A percentile compares a stretch with the other conserved stretches of the same genome.
These are phyloP conservation scores for Pythium rhizo-oryzae DNA, from an alignment of 352 stramenopile genomes.

Conservation along the genomic window DNA sequence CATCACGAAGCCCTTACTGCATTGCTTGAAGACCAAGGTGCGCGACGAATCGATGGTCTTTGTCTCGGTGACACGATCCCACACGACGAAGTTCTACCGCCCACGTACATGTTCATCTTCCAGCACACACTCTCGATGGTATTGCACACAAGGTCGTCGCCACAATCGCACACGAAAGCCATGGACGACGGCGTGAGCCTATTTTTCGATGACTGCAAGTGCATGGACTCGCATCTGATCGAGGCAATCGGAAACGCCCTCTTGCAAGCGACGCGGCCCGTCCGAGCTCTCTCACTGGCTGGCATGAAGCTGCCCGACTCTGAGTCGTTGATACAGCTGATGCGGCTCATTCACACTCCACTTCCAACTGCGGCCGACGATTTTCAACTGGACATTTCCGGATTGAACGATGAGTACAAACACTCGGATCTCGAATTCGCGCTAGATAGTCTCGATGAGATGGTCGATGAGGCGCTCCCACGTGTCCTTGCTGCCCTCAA, in stretches of 20 bases:
- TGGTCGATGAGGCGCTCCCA: constrained; percentile 2
- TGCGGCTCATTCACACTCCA: background rate
- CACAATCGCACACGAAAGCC: too few relatives aligned
- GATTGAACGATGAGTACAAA: background rate
- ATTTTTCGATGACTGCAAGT: background rate
- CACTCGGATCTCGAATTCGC: constrained; percentile 5
- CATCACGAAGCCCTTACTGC: background rate
- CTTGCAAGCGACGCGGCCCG: background rate
- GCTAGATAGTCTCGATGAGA: background rate
- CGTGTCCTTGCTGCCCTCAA: background rate
- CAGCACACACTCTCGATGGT: background rate
- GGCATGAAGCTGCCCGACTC: background rate
- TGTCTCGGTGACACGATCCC: background rate
- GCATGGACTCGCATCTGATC: background rate
- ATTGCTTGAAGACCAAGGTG: background rate
- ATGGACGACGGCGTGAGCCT: background rate
- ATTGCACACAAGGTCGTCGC: background rate
- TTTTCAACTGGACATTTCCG: background rate
- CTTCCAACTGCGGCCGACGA: background rate
- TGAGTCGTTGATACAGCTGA: background rate
- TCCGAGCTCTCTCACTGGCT: background rate
- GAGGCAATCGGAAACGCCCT: background rate
- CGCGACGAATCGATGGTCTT: constrained; percentile 2
- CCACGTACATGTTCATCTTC: background rate
- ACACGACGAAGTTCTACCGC: background rate